Percentiles rank a stretch among this genome's conserved stretches.
Evolutionary conservation across 306 rosid species (phyloP).

Genomic region (Neltuma alba): DNA sequence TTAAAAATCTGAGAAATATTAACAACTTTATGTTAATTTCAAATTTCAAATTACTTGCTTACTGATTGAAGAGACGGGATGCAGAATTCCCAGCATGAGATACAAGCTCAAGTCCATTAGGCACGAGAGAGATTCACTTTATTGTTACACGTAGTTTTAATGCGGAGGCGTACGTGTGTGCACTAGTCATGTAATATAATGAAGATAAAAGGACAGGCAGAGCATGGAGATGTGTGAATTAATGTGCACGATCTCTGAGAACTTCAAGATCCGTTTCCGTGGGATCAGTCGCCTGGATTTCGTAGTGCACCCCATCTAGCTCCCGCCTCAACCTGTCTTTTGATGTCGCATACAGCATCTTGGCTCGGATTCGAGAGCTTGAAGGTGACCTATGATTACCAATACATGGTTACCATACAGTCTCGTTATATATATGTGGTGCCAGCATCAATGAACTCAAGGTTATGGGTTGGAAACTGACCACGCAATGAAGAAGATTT

Average conservation of each 20-base stretch:
- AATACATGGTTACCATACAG: neutral
- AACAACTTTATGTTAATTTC: too few species aligned
- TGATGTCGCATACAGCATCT: constrained; percentile 95
- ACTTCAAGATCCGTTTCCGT: constrained; percentile 96
- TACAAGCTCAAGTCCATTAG: too few species aligned
- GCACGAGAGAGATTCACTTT: too few species aligned
- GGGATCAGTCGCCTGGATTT: constrained; percentile 96
- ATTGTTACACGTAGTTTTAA: too few species aligned
- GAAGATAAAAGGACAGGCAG: constrained; percentile 15
- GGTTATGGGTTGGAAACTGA: too few species aligned
- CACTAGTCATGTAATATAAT: too few species aligned
- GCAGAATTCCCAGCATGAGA: too few species aligned
- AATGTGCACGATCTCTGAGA: constrained; percentile 83
- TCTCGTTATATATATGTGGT: too few species aligned
- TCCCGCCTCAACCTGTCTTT: constrained; percentile 80
- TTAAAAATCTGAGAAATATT: too few species aligned
- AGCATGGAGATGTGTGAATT: constrained; percentile 33
- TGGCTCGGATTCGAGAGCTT: constrained; percentile 80
- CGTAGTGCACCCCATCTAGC: constrained; percentile 95
- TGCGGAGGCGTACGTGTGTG: too few species aligned
- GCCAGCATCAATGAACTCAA: too few species aligned
- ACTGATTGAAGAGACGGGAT: too few species aligned
- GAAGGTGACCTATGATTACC: constrained; percentile 77
- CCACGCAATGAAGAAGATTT: constrained; percentile 98
- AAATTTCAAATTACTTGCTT: neutral